Conservation (phyloP, 2,329 filamentous ascomycete genomes). For the Stagonosporopsis cucurbitacearum region DNA sequence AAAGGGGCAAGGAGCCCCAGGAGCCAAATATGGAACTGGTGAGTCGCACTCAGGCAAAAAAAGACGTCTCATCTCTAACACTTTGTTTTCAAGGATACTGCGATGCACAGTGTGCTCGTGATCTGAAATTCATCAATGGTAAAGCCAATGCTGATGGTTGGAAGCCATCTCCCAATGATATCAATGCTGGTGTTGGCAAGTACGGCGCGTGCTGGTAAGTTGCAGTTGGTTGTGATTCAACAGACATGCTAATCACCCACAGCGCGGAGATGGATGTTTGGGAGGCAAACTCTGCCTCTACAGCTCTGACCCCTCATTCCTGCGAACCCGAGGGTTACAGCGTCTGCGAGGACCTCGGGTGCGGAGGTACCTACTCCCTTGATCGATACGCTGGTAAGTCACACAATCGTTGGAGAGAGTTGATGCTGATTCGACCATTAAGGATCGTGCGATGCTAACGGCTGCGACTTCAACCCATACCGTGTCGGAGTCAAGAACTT, state of each 20-base stretch:
- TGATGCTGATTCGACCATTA: not conserved
- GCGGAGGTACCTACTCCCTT: constrained; percentile 56
- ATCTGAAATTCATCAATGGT: constrained; percentile 60
- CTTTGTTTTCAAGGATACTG: constrained; percentile 43
- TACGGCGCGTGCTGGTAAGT: constrained; percentile 65
- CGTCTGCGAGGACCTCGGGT: constrained; percentile 58
- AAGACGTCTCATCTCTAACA: not conserved
- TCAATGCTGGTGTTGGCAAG: constrained; percentile 59
- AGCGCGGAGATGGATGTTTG: constrained; percentile 64
- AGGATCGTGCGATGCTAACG: constrained; percentile 70
- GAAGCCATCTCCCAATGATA: constrained; percentile 59
- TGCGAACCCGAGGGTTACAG: constrained; percentile 61
- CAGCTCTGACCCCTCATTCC: constrained; percentile 69
- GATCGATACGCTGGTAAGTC: constrained; percentile 58
- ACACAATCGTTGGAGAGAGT: not conserved
- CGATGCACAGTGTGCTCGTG: constrained; percentile 46
- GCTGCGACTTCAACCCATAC: constrained; percentile 68
- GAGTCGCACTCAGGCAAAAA: constrained; percentile 41
- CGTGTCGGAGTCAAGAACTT: constrained; percentile 68
- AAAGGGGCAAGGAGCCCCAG: constrained; percentile 54
- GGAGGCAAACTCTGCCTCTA: constrained; percentile 70
- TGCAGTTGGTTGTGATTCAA: not conserved
- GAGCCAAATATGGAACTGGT: constrained; percentile 60
- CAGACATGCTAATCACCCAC: constrained; percentile 43
- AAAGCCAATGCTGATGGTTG: constrained; percentile 63